phyloP scores from a whole-genome alignment of 139 green algal genomes.

The Chlamydomonas schloesseri region DNA sequence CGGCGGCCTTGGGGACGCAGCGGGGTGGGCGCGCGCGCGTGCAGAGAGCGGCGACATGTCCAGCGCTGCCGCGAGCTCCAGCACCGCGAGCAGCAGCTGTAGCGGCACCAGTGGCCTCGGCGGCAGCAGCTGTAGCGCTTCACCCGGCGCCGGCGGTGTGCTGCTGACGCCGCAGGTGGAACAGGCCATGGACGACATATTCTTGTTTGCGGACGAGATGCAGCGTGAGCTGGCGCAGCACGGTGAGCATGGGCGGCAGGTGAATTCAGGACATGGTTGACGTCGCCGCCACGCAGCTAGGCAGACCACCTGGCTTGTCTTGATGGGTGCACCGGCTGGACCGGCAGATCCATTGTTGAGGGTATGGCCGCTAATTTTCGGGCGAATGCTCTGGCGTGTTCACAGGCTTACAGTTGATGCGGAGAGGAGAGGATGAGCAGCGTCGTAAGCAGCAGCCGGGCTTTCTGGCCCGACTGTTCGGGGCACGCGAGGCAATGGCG shows the following conservation, averaged over 20 bases:
- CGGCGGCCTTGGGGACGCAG: not conserved
- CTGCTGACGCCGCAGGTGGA: slow-evolving; percentile 22
- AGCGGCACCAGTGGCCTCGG: not conserved
- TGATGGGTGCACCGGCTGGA: no score
- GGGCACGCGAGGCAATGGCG: not conserved
- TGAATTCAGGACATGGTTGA: no score
- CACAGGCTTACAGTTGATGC: not conserved
- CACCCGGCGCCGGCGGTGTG: not conserved
- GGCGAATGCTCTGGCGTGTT: no score
- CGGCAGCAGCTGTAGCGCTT: not conserved
- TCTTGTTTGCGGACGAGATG: slow-evolving; percentile 35
- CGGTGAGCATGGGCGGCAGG: not conserved
- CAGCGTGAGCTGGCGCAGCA: slow-evolving; percentile 22
- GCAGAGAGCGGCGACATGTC: no score
- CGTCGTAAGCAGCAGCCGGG: not conserved
- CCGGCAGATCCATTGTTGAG: no score
- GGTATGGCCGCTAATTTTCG: no score
- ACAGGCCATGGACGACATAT: slow-evolving; percentile 22
- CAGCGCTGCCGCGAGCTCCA: no score
- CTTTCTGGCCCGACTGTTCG: slow-evolving; percentile 7
- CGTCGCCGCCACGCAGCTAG: no score
- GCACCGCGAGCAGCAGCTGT: no score
- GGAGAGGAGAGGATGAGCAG: not conserved
- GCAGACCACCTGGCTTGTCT: no score
- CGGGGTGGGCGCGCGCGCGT: not conserved